Percentiles rank a stretch among this genome's conserved stretches.
Evolutionary conservation across 805 yeast genomes (phyloP).

Genomic region (Candida ulmi): DNA sequence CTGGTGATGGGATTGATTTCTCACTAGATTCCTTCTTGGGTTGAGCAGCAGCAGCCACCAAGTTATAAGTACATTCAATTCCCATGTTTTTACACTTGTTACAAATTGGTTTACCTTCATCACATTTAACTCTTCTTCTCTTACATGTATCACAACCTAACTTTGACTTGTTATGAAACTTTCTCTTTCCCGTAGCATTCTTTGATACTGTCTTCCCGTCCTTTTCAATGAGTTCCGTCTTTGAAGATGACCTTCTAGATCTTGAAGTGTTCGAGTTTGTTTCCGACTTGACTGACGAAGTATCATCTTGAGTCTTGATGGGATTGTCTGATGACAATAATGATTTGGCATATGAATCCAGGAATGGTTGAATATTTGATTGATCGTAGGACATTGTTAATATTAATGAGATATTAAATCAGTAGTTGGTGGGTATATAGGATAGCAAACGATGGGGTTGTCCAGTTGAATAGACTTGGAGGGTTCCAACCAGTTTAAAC

Average conservation of each 20-base stretch:
- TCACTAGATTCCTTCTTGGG: background rate
- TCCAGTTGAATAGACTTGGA: background rate
- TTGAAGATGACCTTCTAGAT: constrained; percentile 16
- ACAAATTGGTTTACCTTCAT: constrained; percentile 78
- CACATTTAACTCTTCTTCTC: constrained; percentile 87
- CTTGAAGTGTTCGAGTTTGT: background rate
- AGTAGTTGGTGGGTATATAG: too few species aligned
- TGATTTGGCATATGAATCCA: background rate
- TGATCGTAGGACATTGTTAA: background rate
- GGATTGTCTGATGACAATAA: too few species aligned
- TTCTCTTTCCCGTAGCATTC: constrained; percentile 64
- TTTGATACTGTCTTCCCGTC: constrained; percentile 35
- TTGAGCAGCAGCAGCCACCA: constrained; percentile 1
- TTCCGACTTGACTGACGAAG: too few species aligned
- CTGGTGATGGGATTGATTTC: constrained; percentile 1
- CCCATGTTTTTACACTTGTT: constrained; percentile 75
- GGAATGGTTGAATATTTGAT: background rate
- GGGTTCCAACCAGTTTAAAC: too few species aligned
- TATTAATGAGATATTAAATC: background rate
- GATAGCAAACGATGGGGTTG: too few species aligned
- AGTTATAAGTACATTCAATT: constrained; percentile 60
- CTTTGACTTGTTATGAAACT: constrained; percentile 84
- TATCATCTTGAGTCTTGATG: too few species aligned
- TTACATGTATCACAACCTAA: constrained; percentile 90
- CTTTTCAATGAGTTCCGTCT: constrained; percentile 29